These are phyloP conservation scores for Boechera divaricarpa DNA, from an alignment of 345 rosid species.

Conservation along the genomic window DNA sequence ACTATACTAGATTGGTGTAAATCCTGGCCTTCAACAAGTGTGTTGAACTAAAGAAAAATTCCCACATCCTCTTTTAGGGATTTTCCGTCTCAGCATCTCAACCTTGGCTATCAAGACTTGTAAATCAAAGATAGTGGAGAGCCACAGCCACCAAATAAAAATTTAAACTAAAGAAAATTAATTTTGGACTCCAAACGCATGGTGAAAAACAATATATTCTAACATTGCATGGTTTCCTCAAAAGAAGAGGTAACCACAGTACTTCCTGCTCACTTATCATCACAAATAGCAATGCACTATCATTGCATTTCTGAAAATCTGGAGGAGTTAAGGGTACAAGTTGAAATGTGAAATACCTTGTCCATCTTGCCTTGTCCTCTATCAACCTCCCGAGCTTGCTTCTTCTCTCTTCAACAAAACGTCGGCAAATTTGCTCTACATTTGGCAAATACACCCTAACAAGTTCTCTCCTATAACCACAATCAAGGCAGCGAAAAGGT, in stretches of 20 bases:
- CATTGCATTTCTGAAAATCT: slow-evolving; percentile 14
- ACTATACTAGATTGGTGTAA: slow-evolving; percentile 41
- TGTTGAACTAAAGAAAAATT: slow-evolving; percentile 41
- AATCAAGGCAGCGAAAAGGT: slow-evolving; percentile 97
- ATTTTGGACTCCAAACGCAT: slow-evolving; percentile 18
- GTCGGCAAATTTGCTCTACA: slow-evolving; percentile 89
- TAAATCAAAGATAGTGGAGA: slow-evolving; percentile 39
- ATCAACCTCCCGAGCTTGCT: slow-evolving; percentile 79
- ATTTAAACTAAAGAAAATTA: slow-evolving; percentile 5
- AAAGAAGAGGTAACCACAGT: slow-evolving; percentile 23
- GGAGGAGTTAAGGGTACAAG: slow-evolving; percentile 14
- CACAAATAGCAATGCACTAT: slow-evolving; percentile 23
- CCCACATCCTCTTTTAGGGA: slow-evolving; percentile 44
- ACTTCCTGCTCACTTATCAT: slow-evolving; percentile 27
- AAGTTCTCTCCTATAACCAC: slow-evolving; percentile 91
- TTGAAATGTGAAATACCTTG: slow-evolving; percentile 61
- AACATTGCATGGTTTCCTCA: slow-evolving; percentile 15
- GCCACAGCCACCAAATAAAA: slow-evolving; percentile 29
- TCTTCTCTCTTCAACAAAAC: slow-evolving; percentile 90
- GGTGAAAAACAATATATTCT: slow-evolving; percentile 27
- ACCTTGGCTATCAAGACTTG: slow-evolving; percentile 38
- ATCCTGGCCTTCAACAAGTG: slow-evolving; percentile 42
- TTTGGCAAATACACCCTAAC: slow-evolving; percentile 87
- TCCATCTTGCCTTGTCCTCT: slow-evolving; percentile 93
- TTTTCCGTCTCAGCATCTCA: slow-evolving; percentile 41